Evolutionary conservation across 768 basidiomycete species (phyloP).

Genomic region (Termitomyces sp.): DNA sequence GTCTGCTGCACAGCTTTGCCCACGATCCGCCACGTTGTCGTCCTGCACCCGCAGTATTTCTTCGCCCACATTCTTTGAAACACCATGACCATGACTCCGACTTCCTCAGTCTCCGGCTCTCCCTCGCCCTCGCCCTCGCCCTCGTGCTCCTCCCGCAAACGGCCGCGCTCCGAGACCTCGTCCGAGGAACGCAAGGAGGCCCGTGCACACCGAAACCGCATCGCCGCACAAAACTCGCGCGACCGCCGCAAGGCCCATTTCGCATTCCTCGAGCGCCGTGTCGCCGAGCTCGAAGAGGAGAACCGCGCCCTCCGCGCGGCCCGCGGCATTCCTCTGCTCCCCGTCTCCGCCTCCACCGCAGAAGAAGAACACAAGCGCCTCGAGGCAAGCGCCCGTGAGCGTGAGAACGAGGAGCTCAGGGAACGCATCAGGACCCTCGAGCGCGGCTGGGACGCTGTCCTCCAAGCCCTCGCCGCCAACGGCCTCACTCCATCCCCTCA

Average conservation of each 20-base stretch:
- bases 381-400: slow-evolving; percentile 39
- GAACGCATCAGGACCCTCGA: slow-evolving; percentile 77
- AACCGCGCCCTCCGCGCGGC: slow-evolving; percentile 69
- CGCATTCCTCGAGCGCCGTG: slow-evolving; percentile 55
- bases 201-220: slow-evolving; percentile 85
- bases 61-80: not conserved
- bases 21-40: slow-evolving; percentile 17
- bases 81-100: not conserved
- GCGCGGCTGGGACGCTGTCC: slow-evolving; percentile 74
- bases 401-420: slow-evolving; percentile 69
- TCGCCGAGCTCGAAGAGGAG: slow-evolving; percentile 76
- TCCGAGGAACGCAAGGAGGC: slow-evolving; percentile 83
- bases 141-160: slow-evolving; percentile 62
- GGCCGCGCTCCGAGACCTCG: slow-evolving; percentile 54
- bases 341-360: slow-evolving; percentile 21
- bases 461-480: slow-evolving; percentile 68
- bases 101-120: slow-evolving; percentile 8
- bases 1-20: not conserved
- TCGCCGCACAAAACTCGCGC: slow-evolving; percentile 90
- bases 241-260: slow-evolving; percentile 88
- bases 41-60: slow-evolving; percentile 31
- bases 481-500: slow-evolving; percentile 43
- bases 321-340: slow-evolving; percentile 19
- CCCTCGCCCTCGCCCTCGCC: slow-evolving; percentile 18
- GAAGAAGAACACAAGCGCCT: slow-evolving; percentile 26